Percentiles rank a stretch among this genome's conserved stretches.
These are phyloP conservation scores for Trypanosoma cruzi DNA, from an alignment of 208 protist genomes.

Conservation along the genomic window DNA sequence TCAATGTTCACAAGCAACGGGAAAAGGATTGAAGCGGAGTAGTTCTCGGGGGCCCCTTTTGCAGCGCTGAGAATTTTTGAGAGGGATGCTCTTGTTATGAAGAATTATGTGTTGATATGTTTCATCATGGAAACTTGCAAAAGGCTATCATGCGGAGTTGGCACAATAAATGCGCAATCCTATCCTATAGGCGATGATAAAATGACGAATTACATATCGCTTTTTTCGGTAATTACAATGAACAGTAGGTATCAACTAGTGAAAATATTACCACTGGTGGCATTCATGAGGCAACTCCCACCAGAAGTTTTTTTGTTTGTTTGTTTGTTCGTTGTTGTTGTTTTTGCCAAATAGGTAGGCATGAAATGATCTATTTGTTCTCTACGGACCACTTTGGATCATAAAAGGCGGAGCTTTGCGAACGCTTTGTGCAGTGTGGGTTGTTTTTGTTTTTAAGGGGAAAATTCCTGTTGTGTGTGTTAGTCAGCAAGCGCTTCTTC, in stretches of 20 bases:
- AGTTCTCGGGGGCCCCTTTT: constrained; percentile 32
- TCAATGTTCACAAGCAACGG: not conserved
- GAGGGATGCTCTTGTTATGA: constrained; percentile 30
- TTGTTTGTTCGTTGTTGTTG: too few relatives aligned
- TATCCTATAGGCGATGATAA: constrained; percentile 33
- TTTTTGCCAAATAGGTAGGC: constrained; percentile 64
- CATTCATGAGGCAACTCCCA: constrained; percentile 43
- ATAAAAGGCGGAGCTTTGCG: constrained; percentile 59
- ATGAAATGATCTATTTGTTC: constrained; percentile 82
- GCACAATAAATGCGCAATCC: constrained; percentile 57
- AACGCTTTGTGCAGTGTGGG: constrained; percentile 37
- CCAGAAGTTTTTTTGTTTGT: constrained; percentile 30
- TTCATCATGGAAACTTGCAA: constrained; percentile 74
- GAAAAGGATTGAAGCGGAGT: constrained; percentile 30
- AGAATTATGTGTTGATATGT: constrained; percentile 42
- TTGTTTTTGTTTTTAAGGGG: constrained; percentile 47
- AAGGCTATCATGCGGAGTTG: constrained; percentile 75
- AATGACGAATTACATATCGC: constrained; percentile 43
- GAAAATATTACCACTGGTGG: constrained; percentile 69
- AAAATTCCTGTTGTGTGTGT: constrained; percentile 68
- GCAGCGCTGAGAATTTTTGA: constrained; percentile 19
- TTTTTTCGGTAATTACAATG: constrained; percentile 87
- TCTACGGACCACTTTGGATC: constrained; percentile 73
- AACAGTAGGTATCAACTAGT: constrained; percentile 79
- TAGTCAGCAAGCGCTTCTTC: constrained; percentile 64